These are phyloP conservation scores for Berkeleyomyces rouxiae DNA, from an alignment of 2,329 filamentous ascomycete genomes.

Conservation along the genomic window DNA sequence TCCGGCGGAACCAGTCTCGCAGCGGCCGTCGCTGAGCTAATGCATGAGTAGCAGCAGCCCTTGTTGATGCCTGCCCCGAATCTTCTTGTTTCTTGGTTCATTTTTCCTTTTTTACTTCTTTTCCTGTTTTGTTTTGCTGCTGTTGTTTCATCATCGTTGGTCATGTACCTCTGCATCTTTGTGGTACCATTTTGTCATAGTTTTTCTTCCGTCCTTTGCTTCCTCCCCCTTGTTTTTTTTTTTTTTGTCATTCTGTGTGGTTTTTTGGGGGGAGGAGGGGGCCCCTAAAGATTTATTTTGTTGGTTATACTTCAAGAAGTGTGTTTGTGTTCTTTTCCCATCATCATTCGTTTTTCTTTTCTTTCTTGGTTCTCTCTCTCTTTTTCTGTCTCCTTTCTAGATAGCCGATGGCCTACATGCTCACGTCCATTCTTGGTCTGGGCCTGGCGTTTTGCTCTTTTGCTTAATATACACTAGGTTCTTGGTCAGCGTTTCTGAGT, in stretches of 20 bases:
- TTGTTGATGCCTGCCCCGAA: background rate
- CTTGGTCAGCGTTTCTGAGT: background rate
- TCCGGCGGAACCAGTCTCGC: conserved; percentile 22
- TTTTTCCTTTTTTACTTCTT: background rate
- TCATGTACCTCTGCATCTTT: background rate
- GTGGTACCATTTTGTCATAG: background rate
- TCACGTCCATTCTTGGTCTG: background rate
- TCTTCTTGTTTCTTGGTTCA: background rate
- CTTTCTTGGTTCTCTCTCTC: background rate
- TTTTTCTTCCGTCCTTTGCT: background rate
- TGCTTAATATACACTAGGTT: background rate
- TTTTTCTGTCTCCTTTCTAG: background rate
- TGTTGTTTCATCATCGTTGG: background rate
- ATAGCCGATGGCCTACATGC: background rate
- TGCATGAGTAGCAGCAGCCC: too few species aligned
- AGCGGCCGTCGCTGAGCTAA: background rate
- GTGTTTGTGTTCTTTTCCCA: background rate
- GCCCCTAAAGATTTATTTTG: background rate
- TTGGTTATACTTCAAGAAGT: background rate
- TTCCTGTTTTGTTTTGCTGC: background rate
- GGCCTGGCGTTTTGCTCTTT: background rate
- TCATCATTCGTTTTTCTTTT: too few species aligned
- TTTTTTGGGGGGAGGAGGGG: background rate
- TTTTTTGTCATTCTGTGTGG: background rate
- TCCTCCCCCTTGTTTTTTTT: background rate